Conservation (phyloP, 2,329 filamentous ascomycete species). For the Chrysoporthe puriensis region DNA sequence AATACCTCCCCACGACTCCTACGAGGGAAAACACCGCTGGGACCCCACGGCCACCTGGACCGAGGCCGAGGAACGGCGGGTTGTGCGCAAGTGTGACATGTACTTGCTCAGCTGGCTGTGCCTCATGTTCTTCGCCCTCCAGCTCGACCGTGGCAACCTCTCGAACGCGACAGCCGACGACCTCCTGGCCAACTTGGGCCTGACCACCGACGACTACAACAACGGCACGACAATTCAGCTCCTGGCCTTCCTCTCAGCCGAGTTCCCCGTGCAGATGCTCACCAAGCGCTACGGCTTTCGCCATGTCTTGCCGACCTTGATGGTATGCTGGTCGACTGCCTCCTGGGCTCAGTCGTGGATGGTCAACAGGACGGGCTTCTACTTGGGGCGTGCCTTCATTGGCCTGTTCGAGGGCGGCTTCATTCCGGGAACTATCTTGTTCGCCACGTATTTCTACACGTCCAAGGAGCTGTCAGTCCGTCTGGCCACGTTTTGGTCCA, state of each 20-base stretch:
- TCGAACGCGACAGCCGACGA: conserved; percentile 65
- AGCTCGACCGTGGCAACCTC: conserved; percentile 67
- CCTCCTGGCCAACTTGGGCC: conserved; percentile 56
- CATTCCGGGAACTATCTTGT: conserved; percentile 64
- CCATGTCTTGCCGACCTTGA: conserved; percentile 54
- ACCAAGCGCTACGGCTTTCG: conserved; percentile 63
- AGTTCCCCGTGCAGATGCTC: conserved; percentile 62
- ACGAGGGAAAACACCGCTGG: conserved; percentile 48
- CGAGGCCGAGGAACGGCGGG: conserved; percentile 56
- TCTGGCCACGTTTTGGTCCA: conserved; percentile 70
- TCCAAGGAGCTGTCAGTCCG: conserved; percentile 68
- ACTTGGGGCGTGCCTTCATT: conserved; percentile 55
- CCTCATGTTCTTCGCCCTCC: conserved; percentile 63
- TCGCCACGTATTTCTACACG: conserved; percentile 75
- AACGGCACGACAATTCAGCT: conserved; percentile 62
- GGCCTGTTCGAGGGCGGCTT: conserved; percentile 60
- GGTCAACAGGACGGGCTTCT: conserved; percentile 49
- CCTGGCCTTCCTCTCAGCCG: conserved; percentile 56
- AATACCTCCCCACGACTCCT: conserved; percentile 39
- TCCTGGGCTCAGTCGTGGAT: conserved; percentile 56
- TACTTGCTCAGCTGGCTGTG: conserved; percentile 47
- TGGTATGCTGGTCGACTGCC: conserved; percentile 55
- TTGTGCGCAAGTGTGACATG: conserved; percentile 58
- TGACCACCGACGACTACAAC: conserved; percentile 59
- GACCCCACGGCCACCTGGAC: conserved; percentile 53